Percentiles rank a stretch among this genome's conserved stretches.
These are phyloP conservation scores for Tolypocladium tropicale DNA, from an alignment of 2,329 filamentous ascomycete species.

Conservation along the genomic window DNA sequence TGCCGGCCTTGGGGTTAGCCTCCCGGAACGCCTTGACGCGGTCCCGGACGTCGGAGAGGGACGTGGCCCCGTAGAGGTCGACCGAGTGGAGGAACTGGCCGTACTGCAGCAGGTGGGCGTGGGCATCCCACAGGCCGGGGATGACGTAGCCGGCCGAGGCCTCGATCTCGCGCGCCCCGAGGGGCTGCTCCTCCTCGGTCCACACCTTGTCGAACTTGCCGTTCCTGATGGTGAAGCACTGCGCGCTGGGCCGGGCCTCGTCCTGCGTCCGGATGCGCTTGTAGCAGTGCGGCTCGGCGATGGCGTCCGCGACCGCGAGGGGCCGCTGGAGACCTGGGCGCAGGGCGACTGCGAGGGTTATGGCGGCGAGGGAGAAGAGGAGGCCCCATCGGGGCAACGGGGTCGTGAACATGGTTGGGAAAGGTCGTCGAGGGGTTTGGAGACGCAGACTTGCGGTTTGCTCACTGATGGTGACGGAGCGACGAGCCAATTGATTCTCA, in stretches of 20 bases:
- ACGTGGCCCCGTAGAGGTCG: conserved; percentile 49
- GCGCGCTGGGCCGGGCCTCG: conserved; percentile 23
- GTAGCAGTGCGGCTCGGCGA: conserved; percentile 27
- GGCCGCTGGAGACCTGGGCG: conserved; percentile 7
- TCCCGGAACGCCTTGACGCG: conserved; percentile 42
- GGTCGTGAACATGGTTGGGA: neutral
- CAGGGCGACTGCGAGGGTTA: conserved; percentile 21
- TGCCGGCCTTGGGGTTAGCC: conserved; percentile 39
- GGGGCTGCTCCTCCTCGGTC: conserved; percentile 17
- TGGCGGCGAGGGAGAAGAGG: conserved; percentile 17
- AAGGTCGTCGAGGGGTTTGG: neutral
- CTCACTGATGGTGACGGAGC: neutral
- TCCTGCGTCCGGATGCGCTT: conserved; percentile 26
- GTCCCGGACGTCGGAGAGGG: conserved; percentile 41
- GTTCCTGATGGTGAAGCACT: conserved; percentile 45
- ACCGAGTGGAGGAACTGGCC: conserved; percentile 59
- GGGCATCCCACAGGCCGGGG: conserved; percentile 61
- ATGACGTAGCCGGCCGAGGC: conserved; percentile 41
- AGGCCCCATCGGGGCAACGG: conserved; percentile 17
- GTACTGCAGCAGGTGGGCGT: conserved; percentile 56
- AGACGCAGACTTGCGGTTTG: neutral
- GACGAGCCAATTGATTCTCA: neutral
- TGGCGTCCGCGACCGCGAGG: neutral
- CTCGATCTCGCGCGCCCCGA: conserved; percentile 8
- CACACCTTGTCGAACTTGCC: conserved; percentile 43